A percentile compares a stretch with the other conserved stretches of the same genome.
These are phyloP conservation scores for Yamadazyma insecticola DNA, from an alignment of 805 yeast species.

Conservation along the genomic window DNA sequence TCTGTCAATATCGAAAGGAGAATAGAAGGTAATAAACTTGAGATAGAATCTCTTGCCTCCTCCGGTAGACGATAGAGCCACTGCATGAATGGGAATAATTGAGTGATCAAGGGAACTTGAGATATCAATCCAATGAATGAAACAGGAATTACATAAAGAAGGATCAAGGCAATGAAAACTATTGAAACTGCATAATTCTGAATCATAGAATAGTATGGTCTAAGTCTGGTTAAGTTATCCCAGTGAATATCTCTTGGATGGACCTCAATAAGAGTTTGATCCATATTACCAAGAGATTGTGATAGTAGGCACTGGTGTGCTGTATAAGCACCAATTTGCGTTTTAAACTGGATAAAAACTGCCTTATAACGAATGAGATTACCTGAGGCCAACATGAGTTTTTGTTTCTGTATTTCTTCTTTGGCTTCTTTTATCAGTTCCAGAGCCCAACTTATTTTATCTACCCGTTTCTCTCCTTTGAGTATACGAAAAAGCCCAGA, in stretches of 20 bases:
- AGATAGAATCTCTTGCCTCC: slow-evolving; percentile 46
- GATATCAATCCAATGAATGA: slow-evolving; percentile 74
- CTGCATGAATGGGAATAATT: slow-evolving; percentile 54
- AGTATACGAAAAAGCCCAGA: slow-evolving; percentile 28
- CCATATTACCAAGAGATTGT: slow-evolving; percentile 37
- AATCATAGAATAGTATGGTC: slow-evolving; percentile 29
- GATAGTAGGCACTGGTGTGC: slow-evolving; percentile 57
- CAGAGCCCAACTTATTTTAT: slow-evolving; percentile 26
- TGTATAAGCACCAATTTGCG: slow-evolving; percentile 53
- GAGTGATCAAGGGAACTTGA: slow-evolving; percentile 63
- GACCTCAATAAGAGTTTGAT: slow-evolving; percentile 45
- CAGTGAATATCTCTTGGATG: slow-evolving; percentile 70
- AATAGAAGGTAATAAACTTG: slow-evolving; percentile 65
- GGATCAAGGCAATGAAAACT: slow-evolving; percentile 45
- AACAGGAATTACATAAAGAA: slow-evolving; percentile 75
- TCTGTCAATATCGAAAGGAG: slow-evolving; percentile 61
- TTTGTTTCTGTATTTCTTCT: slow-evolving; percentile 16
- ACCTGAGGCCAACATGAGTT: slow-evolving; percentile 13
- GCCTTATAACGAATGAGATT: slow-evolving; percentile 29
- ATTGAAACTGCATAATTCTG: slow-evolving; percentile 43
- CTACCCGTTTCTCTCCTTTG: slow-evolving; percentile 15
- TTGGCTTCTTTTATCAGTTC: slow-evolving; percentile 12
- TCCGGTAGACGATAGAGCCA: slow-evolving; percentile 56
- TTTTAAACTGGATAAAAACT: slow-evolving; percentile 60
- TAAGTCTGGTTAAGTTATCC: slow-evolving; percentile 49